Base-by-base conservation (phyloP, 208 protist species). In the Crithidia expoeki region DNA sequence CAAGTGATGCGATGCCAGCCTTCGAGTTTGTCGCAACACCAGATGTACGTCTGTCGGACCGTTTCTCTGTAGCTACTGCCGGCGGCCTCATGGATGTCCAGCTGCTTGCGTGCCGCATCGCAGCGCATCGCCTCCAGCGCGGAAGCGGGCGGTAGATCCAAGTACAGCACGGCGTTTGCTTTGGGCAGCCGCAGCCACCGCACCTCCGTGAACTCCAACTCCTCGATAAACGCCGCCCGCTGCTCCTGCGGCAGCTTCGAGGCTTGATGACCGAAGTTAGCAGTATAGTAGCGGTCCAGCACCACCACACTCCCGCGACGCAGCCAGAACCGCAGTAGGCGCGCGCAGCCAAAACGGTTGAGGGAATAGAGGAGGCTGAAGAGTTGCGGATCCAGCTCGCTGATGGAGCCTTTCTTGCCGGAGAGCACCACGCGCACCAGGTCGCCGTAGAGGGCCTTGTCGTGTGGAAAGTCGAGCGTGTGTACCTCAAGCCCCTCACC, bases 71-170 rank as follows among this genome's bases (percentile, higher is more conserved):
- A 96, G 11, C 72, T 52, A 2, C 42, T 34, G 7, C 85, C 68
- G 0, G 92, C 92, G 4, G 83, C 94, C 68, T 98, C 94, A 73
- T 98, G 91, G 53, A 96, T 96, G 68, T 98, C 94, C 4, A 98
- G 83, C 28, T 74, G 73, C 60, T 63, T 68, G 5, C 94, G 87
- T 19, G 81, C 92, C 9, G 56, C 27, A 72, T 98, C 94, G 6
- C 52, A 36, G 60, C 81, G 70, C 83, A 98, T 90, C 21, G 94
- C 91, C 33, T 63, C 61, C 7, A 94, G 58, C 0, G 94, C 94
- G 5, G 68, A 72, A 11, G 84, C 32, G 10, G 92, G 89, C 2
- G 86, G 84, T 9, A 98, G 69, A 55, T 98, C 90, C 27, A 98
- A 74, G 70, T 96, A 98, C 38, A 95, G 42, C 10, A 97, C 92